These are phyloP conservation scores for Colletotrichum phormii DNA, from an alignment of 2,329 filamentous ascomycete genomes.

Conservation along the genomic window DNA sequence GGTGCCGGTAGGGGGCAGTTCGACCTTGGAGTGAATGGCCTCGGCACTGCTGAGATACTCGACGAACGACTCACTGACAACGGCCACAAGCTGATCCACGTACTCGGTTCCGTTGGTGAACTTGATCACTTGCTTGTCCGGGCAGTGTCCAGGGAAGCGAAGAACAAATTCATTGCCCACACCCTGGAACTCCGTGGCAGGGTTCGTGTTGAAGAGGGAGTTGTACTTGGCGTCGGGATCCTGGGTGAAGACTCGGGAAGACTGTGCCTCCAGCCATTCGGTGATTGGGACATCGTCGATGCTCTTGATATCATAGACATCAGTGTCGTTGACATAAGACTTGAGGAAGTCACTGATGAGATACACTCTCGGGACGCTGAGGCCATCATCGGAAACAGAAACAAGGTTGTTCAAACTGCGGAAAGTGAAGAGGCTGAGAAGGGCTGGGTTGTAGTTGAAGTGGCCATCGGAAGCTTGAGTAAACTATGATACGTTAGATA, in stretches of 20 bases:
- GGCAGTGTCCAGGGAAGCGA: neutral
- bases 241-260: constrained; percentile 21
- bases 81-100: constrained; percentile 7
- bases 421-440: constrained; percentile 32
- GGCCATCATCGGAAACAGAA: constrained; percentile 36
- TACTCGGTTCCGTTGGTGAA: constrained; percentile 29
- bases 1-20: constrained; percentile 12
- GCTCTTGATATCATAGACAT: constrained; percentile 38
- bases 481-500: neutral
- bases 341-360: constrained; percentile 13
- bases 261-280: constrained; percentile 28
- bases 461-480: constrained; percentile 35
- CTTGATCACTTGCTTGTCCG: constrained; percentile 23
- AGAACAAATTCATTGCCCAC: neutral
- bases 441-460: constrained; percentile 35
- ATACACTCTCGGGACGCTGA: constrained; percentile 29
- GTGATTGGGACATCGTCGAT: constrained; percentile 26
- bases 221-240: constrained; percentile 41
- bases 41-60: neutral
- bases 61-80: neutral
- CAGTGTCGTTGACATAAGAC: neutral
- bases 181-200: neutral
- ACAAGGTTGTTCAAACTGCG: constrained; percentile 19
- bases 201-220: constrained; percentile 26
- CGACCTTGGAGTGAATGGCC: constrained; percentile 21